Base-by-base conservation (phyloP, 1,139 yeast genomes). In the Sugiyamaella sp. region DNA sequence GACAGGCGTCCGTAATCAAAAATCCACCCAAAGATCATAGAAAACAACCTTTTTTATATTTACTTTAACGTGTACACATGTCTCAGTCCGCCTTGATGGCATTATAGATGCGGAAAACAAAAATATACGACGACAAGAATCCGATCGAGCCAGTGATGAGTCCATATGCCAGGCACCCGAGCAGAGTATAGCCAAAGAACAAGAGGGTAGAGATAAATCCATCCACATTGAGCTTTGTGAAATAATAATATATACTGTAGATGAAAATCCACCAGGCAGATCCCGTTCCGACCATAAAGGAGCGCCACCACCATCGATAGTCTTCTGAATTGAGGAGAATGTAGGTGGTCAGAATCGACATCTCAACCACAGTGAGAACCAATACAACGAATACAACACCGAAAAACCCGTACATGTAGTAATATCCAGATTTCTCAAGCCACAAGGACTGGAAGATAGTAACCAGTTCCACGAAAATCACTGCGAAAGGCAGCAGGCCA, bases 221-320 rank as follows among this genome's bases (percentile, higher is more conserved):
- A 40, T 62, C 56, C 32, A 69, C 54, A 10, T 60, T 49, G 37
- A 70, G 60, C 17, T 60, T 58, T 12, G 66, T 53, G 55, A 81
- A 64, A 65, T 83, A 81, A 67, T 89, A 88, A 65, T 86, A 86
- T 20, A 86, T 65, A 6, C 95, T 82, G 67, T 87, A 88, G 2
- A 76, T 71, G 63, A 81, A 81, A 58, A 89, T 78, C 72, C 86
- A 89, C 77, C 86, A 77, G 22, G 90, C 82, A 27, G 82, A 78
- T 56, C 90, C 82, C 0, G 89, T 78, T 2, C 96, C 90, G 38
- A 84, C 82, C 57, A 82, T 70, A 68, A 88, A 89, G 16, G 90
- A 77, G 60, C 85, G 77, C 96, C 97, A 89, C 67, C 88, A 89
- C 96, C 97, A 89, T 57, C 76, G 71, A 52, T 84, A 83, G 64